phyloP scores from a whole-genome alignment of 78 protist species.

The Ministeria vibrans region DNA sequence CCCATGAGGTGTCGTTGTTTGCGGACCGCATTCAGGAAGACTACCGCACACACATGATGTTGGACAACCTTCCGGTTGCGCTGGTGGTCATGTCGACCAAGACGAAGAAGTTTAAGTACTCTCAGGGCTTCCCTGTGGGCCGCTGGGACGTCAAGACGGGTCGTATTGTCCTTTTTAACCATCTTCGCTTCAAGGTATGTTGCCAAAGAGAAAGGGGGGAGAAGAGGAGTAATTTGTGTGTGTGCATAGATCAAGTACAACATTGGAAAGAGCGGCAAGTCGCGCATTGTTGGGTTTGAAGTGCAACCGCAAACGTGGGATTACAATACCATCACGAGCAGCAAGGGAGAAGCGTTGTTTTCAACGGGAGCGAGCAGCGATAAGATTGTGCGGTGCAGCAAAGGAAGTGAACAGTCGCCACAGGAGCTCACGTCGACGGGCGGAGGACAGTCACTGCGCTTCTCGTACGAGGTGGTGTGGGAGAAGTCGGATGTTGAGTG shows the following conservation, averaged over 20 bases:
- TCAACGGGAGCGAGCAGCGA: neutral
- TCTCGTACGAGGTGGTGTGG: neutral
- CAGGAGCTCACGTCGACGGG: neutral
- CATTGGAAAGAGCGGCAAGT: neutral
- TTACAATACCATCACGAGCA: neutral
- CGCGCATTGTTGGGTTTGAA: conserved; percentile 70
- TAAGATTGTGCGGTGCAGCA: neutral
- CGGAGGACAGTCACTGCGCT: neutral
- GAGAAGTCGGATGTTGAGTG: conserved; percentile 50
- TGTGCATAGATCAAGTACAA: conserved; percentile 36
- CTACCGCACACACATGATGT: conserved; percentile 20
- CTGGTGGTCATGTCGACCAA: neutral
- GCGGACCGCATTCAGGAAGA: neutral
- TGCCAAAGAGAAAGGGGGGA: neutral
- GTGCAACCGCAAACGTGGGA: conserved; percentile 29
- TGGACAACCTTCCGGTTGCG: conserved; percentile 57
- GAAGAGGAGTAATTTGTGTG: neutral
- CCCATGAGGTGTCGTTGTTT: conserved; percentile 4
- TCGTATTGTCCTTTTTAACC: neutral
- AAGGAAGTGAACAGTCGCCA: neutral
- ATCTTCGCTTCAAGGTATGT: neutral
- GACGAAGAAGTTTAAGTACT: neutral
- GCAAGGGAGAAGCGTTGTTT: neutral
- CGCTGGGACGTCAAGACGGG: neutral
- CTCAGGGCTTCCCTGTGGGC: conserved; percentile 24